phyloP scores from a whole-genome alignment of 2,329 filamentous ascomycete genomes.

The Neofusicoccum sp. region DNA sequence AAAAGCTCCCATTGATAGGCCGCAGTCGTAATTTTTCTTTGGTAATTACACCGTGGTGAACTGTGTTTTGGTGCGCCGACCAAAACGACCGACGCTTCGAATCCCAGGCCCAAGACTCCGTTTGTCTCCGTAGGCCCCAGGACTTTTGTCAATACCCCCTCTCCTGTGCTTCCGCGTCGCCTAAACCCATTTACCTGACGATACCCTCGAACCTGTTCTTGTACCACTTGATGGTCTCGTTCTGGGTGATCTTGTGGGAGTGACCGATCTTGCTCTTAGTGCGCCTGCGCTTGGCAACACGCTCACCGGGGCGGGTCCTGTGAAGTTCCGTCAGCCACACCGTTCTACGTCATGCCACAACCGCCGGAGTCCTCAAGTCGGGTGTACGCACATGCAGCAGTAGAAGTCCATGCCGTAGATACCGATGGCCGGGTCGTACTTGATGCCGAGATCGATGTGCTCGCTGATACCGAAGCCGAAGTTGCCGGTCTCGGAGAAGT shows the following conservation, averaged over 20 bases:
- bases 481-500: slow-evolving; percentile 99
- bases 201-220: slow-evolving; percentile 97
- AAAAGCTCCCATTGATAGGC: slow-evolving; percentile 50
- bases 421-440: slow-evolving; percentile 97
- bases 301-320: slow-evolving; percentile 94
- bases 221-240: slow-evolving; percentile 98
- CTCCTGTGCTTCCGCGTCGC: slow-evolving; percentile 26
- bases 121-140: slow-evolving; percentile 27
- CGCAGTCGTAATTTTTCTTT: slow-evolving; percentile 43
- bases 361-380: slow-evolving; percentile 33
- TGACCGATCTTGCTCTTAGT: slow-evolving; percentile 83
- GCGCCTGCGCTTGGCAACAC: slow-evolving; percentile 92
- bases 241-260: slow-evolving; percentile 89
- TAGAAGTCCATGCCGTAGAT: slow-evolving; percentile 99
- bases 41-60: slow-evolving; percentile 45
- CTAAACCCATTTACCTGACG: slow-evolving; percentile 75
- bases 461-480: slow-evolving; percentile 99
- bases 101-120: slow-evolving; percentile 29
- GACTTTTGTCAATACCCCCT: slow-evolving; percentile 34
- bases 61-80: slow-evolving; percentile 34
- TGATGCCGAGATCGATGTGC: slow-evolving; percentile 99
- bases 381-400: slow-evolving; percentile 86
- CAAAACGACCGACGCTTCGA: background rate
- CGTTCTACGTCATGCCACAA: background rate
- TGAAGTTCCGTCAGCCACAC: slow-evolving; percentile 33